phyloP scores from a whole-genome alignment of 352 stramenopile species.

The Globisporangium lucens region DNA sequence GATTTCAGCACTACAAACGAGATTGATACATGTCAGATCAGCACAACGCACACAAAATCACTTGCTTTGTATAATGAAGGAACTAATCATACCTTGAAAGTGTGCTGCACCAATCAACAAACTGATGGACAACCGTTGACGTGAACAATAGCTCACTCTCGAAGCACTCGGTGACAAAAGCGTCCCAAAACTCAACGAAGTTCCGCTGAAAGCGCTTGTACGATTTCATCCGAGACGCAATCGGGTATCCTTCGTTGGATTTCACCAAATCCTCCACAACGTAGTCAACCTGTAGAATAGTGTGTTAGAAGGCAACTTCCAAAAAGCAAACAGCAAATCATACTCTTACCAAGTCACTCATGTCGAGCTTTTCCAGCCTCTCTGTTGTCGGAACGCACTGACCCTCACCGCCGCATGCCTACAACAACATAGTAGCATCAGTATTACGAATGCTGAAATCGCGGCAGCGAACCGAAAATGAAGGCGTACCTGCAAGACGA shows the following conservation, averaged over 20 bases:
- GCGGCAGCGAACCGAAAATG: neutral
- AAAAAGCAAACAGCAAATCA: neutral
- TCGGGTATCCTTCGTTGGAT: constrained; percentile 57
- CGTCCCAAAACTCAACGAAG: constrained; percentile 77
- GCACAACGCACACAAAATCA: neutral
- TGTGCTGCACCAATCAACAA: constrained; percentile 80
- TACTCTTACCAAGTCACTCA: constrained; percentile 50
- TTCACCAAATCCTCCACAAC: constrained; percentile 67
- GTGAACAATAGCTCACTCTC: constrained; percentile 83
- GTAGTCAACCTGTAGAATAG: constrained; percentile 28
- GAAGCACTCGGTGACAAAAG: constrained; percentile 71
- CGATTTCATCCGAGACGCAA: constrained; percentile 55
- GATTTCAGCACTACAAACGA: constrained; percentile 60
- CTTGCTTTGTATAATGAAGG: neutral
- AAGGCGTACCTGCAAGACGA: constrained; percentile 53
- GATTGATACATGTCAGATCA: constrained; percentile 6
- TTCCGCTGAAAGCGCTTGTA: constrained; percentile 62
- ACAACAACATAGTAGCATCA: neutral
- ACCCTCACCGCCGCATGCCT: constrained; percentile 53
- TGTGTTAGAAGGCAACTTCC: neutral
- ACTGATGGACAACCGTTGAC: constrained; percentile 50
- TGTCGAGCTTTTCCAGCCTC: constrained; percentile 64
- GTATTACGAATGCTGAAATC: neutral
- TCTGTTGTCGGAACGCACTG: constrained; percentile 50
- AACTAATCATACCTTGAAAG: constrained; percentile 52